Conservation (phyloP, 2,329 filamentous ascomycete genomes). For the Fusarium xyrophilum region DNA sequence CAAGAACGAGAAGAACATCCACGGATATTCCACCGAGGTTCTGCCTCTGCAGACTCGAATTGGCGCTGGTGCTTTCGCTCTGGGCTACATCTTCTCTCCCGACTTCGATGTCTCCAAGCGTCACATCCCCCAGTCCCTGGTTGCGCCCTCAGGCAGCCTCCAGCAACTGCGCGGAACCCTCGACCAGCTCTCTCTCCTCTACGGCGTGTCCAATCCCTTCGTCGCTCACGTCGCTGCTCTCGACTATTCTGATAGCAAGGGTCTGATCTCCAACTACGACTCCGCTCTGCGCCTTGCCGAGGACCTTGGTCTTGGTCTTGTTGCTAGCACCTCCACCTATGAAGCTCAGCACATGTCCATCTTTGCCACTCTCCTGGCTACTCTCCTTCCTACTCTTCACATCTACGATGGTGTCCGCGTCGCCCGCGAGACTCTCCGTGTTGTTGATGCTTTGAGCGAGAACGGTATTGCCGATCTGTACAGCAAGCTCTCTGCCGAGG, state of each 20-base stretch:
- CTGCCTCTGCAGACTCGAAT: slow-evolving; percentile 84
- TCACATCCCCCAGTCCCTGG: slow-evolving; percentile 86
- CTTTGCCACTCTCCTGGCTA: slow-evolving; percentile 82
- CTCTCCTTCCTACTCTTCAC: slow-evolving; percentile 81
- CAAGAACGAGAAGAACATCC: slow-evolving; percentile 75
- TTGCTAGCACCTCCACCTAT: slow-evolving; percentile 84
- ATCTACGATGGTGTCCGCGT: slow-evolving; percentile 87
- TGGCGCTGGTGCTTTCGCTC: slow-evolving; percentile 87
- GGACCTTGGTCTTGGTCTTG: slow-evolving; percentile 85
- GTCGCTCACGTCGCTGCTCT: slow-evolving; percentile 91
- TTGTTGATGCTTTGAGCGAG: slow-evolving; percentile 82
- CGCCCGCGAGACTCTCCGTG: slow-evolving; percentile 79
- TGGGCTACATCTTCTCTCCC: slow-evolving; percentile 97
- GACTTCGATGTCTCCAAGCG: slow-evolving; percentile 94
- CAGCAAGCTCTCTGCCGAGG: slow-evolving; percentile 67
- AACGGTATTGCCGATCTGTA: slow-evolving; percentile 73
- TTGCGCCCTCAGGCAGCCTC: slow-evolving; percentile 85
- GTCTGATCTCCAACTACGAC: slow-evolving; percentile 87
- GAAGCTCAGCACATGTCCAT: slow-evolving; percentile 95
- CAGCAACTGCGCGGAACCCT: slow-evolving; percentile 81
- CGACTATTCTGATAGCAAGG: slow-evolving; percentile 75
- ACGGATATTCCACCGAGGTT: slow-evolving; percentile 80
- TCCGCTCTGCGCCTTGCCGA: slow-evolving; percentile 81
- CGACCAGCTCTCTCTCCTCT: slow-evolving; percentile 90
- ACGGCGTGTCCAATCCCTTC: slow-evolving; percentile 90